Evolutionary conservation across 352 stramenopile species (phyloP).

Genomic region (Phytopythium aichiense): DNA sequence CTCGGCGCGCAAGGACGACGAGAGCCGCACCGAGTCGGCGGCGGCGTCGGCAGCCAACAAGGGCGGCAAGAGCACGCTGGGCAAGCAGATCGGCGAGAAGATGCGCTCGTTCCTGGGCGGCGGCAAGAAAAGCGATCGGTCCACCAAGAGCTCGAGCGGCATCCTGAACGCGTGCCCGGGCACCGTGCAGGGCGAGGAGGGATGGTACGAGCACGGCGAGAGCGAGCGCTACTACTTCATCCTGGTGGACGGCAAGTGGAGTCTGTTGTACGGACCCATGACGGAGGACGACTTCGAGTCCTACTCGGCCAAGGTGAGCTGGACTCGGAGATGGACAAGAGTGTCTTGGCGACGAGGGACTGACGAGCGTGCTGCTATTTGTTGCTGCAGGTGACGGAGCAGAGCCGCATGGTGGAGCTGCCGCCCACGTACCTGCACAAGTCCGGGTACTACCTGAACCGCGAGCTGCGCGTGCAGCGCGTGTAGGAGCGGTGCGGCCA

Average conservation of each 20-base stretch:
- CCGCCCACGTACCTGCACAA: conserved; percentile 82
- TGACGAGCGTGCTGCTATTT: background rate
- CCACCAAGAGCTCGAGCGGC: conserved; percentile 62
- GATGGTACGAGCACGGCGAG: conserved; percentile 86
- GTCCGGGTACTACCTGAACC: conserved; percentile 64
- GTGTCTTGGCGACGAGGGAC: background rate
- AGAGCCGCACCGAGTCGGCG: conserved; percentile 33
- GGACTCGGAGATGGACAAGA: background rate
- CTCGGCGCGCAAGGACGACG: conserved; percentile 49
- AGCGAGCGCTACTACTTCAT: conserved; percentile 87
- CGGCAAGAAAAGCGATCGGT: conserved; percentile 62
- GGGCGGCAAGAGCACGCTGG: conserved; percentile 34
- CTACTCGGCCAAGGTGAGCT: conserved; percentile 63
- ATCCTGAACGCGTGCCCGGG: conserved; percentile 79
- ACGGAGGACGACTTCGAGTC: conserved; percentile 80
- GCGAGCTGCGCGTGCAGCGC: conserved; percentile 55
- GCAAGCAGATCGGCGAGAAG: conserved; percentile 78
- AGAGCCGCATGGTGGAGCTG: conserved; percentile 62
- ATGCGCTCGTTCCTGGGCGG: conserved; percentile 76
- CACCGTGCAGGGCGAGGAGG: conserved; percentile 80
- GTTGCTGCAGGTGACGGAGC: conserved; percentile 50
- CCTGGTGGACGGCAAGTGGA: conserved; percentile 80
- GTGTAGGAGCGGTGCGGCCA: background rate
- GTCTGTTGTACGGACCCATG: conserved; percentile 81
- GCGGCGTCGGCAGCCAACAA: conserved; percentile 23